phyloP scores from a whole-genome alignment of 78 protist genomes.

The Dictyostelium brefeldianum region DNA sequence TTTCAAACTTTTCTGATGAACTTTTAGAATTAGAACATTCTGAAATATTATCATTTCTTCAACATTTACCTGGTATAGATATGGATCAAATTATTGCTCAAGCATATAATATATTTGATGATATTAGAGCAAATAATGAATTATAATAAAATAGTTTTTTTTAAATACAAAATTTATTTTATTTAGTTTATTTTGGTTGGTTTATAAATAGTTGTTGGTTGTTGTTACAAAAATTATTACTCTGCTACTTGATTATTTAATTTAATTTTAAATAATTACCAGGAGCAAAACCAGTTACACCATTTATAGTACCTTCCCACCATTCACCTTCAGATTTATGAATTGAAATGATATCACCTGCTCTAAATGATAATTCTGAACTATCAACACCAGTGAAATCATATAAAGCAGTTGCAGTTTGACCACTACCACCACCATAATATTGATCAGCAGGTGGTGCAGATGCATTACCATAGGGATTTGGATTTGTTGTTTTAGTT shows the following conservation, averaged over 20 bases:
- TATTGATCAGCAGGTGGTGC: background rate
- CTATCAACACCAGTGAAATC: conserved; percentile 79
- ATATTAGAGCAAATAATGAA: conserved; percentile 78
- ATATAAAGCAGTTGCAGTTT: conserved; percentile 54
- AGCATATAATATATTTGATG: conserved; percentile 79
- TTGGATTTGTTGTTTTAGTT: conserved; percentile 2
- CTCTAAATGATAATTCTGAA: conserved; percentile 78
- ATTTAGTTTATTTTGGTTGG: background rate
- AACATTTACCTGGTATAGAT: conserved; percentile 82
- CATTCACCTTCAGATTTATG: conserved; percentile 72
- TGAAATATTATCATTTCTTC: conserved; percentile 75
- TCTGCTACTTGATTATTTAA: background rate
- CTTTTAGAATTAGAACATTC: conserved; percentile 79
- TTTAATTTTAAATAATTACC: conserved; percentile 34
- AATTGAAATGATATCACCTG: conserved; percentile 76
- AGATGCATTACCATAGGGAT: conserved; percentile 22
- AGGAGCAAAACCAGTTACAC: conserved; percentile 67
- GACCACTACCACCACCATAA: conserved; percentile 9
- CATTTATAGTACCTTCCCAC: conserved; percentile 79
- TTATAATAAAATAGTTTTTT: conserved; percentile 26
- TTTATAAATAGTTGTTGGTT: background rate
- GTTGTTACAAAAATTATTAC: background rate
- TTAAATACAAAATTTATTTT: too few relatives aligned
- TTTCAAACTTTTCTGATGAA: conserved; percentile 76
- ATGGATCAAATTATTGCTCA: conserved; percentile 86